Percentiles rank a stretch among this genome's conserved stretches.
These are phyloP conservation scores for Isatis tinctoria DNA, from an alignment of 345 rosid genomes.

Conservation along the genomic window DNA sequence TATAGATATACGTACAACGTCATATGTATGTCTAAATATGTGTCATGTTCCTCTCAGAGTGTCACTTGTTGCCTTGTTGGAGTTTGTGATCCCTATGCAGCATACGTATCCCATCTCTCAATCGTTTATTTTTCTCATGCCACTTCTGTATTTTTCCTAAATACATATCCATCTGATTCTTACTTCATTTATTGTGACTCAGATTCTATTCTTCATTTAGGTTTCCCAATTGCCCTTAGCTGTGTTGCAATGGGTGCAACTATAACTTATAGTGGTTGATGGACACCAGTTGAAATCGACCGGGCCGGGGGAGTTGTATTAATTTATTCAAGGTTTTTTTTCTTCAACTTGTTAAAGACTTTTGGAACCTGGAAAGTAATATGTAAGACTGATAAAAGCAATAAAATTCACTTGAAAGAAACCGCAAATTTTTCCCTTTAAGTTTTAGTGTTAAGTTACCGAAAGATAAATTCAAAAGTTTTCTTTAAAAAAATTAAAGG, in stretches of 20 bases:
- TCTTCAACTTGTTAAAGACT: neutral
- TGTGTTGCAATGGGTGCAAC: conserved; percentile 24
- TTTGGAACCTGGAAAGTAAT: neutral
- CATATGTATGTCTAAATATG: conserved; percentile 7
- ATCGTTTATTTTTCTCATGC: conserved; percentile 34
- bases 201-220: conserved; percentile 18
- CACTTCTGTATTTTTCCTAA: conserved; percentile 17
- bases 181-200: conserved; percentile 17
- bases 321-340: neutral
- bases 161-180: conserved; percentile 16
- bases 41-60: conserved; percentile 20
- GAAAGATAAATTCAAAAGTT: neutral
- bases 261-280: conserved; percentile 15
- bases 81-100: conserved; percentile 29
- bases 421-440: neutral
- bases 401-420: neutral
- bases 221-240: conserved; percentile 7
- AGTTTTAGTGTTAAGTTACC: neutral
- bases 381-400: neutral
- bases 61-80: conserved; percentile 18
- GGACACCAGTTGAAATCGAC: neutral
- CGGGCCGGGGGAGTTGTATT: neutral
- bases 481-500: neutral
- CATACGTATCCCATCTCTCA: conserved; percentile 32
- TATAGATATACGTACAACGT: neutral